Evolutionary conservation across 2,329 filamentous ascomycete species (phyloP).

Genomic region (Aspergillus novoparasiticus): DNA sequence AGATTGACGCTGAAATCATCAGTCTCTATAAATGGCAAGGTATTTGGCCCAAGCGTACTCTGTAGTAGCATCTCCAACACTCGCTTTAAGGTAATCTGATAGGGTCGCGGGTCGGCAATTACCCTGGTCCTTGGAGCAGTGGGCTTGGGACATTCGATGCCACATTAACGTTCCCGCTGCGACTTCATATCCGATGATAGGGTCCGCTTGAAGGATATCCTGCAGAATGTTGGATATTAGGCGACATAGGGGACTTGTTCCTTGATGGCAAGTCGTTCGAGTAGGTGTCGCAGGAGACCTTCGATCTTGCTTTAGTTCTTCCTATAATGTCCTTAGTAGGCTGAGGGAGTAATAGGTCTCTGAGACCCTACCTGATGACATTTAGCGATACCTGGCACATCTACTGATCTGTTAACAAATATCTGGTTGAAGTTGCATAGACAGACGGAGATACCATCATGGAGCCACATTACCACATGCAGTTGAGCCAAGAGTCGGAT

Average conservation of each 20-base stretch:
- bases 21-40: neutral
- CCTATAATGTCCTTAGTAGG: neutral
- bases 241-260: neutral
- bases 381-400: neutral
- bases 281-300: neutral
- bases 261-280: neutral
- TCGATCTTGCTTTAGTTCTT: neutral
- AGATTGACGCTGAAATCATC: neutral
- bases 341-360: neutral
- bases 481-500: neutral
- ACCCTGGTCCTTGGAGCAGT: neutral
- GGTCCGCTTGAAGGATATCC: neutral
- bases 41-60: neutral
- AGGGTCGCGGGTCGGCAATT: neutral
- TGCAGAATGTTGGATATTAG: neutral
- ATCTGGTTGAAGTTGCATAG: too few relatives aligned
- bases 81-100: neutral
- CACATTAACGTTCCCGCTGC: neutral
- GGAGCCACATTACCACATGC: neutral
- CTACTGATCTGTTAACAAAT: neutral
- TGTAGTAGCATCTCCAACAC: neutral
- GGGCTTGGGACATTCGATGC: neutral
- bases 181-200: neutral
- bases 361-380: neutral
- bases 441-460: neutral